Evolutionary conservation across 306 rosid species (phyloP).

Genomic region (Vigna unguiculata): DNA sequence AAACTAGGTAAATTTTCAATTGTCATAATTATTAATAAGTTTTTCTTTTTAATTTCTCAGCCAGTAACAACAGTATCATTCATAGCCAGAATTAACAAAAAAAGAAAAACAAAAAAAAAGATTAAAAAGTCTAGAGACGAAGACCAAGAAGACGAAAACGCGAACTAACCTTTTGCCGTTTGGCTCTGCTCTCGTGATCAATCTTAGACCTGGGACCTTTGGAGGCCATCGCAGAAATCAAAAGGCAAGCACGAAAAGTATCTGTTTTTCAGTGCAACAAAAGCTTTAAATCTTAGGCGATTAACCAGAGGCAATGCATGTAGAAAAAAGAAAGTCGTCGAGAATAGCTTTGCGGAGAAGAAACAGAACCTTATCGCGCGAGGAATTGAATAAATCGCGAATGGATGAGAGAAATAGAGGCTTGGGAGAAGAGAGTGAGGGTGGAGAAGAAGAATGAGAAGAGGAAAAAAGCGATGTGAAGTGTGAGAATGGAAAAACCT

Average conservation of each 20-base stretch:
- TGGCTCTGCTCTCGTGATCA: slow-evolving; percentile 80
- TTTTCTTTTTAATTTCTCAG: not conserved
- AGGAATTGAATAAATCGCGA: slow-evolving; percentile 5
- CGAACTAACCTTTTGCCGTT: slow-evolving; percentile 83
- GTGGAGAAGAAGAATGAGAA: slow-evolving; percentile 2
- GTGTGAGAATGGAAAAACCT: slow-evolving; percentile 36
- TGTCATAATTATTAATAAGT: not conserved
- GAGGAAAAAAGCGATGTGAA: not conserved
- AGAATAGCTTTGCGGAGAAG: not conserved
- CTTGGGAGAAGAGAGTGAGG: not conserved
- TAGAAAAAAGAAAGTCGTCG: not conserved
- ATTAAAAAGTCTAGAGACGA: not conserved
- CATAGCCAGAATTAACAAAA: not conserved
- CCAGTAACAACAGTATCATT: slow-evolving; percentile 3
- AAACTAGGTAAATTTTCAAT: not conserved
- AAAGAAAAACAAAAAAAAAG: not conserved
- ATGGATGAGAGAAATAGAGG: not conserved
- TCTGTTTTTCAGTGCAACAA: slow-evolving; percentile 34
- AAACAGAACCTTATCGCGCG: slow-evolving; percentile 18
- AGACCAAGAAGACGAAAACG: slow-evolving; percentile 2
- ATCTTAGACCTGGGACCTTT: slow-evolving; percentile 87
- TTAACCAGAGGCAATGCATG: slow-evolving; percentile 12
- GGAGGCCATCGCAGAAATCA: slow-evolving; percentile 70
- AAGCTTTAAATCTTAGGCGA: not conserved
- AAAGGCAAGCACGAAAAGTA: slow-evolving; percentile 34